Evolutionary conservation across 2,329 filamentous ascomycete genomes (phyloP), one percentile per base, ranked within the genome.

Genomic region (Hymenoscyphus albidus): DNA sequence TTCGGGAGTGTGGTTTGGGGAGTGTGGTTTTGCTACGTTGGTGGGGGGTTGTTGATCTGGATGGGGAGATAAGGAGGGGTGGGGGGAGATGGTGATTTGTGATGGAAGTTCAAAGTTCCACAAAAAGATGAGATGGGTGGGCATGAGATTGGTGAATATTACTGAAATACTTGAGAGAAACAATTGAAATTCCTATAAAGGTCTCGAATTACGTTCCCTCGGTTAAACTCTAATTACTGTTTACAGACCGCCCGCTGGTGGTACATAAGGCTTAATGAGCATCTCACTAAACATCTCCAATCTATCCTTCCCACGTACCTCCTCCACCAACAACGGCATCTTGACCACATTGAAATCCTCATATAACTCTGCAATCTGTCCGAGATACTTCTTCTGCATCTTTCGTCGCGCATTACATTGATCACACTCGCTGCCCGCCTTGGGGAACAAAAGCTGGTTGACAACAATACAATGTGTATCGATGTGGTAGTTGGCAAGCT

Each of bases 361-460:
- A 77, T 99, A 99, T 65, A 99, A 80, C 81, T 99, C 95, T 79
- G 96, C 93, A 74, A 98, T 98, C 83, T 99, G 94, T 76, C 98
- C 93, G 55, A 99, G 84, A 76, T 99, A 99, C 82, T 99, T 99
- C 83, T 93, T 95, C 83, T 99, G 95, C 95, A 99, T 99, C 82
- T 96, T 96, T 74, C 93, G 84, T 69, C 95, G 83, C 57, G 95
- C 91, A 76, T 93, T 96, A 80, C 95, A 99, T 82, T 99, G 95
- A 68, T 97, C 93, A 78, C 95, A 99, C 42, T 87, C 85, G 75
- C 90, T 96, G 62, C 88, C 89, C 70, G 88, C 84, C 78, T 91
- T 91, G 18, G 95, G 95, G 81, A 97, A 99, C 64, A 99, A 82
- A 70, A 99, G 84, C 83, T 99, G 95, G 79, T 99, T 99, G 74